Conservation (phyloP, 2,329 filamentous ascomycete genomes). For the Diaporthe sp. region DNA sequence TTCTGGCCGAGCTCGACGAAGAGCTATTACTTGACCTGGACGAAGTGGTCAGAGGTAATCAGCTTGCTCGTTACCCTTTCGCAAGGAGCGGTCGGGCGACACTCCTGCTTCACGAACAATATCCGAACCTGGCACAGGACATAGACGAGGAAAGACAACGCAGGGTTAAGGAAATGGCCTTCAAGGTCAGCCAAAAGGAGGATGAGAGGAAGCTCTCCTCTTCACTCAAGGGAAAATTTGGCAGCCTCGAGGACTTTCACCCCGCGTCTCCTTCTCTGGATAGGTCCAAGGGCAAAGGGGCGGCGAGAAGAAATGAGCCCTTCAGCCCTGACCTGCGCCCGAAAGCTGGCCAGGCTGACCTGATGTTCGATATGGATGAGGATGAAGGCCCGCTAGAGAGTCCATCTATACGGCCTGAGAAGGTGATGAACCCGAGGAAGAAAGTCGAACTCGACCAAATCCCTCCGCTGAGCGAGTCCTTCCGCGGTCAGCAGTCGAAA, state of each 20-base stretch:
- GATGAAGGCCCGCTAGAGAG: conserved; percentile 63
- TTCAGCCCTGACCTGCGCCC: conserved; percentile 78
- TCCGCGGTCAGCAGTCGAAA: conserved; percentile 57
- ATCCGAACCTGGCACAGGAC: conserved; percentile 74
- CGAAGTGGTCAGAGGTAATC: conserved; percentile 83
- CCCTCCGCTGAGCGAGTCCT: conserved; percentile 52
- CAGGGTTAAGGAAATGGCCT: conserved; percentile 82
- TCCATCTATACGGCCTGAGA: conserved; percentile 49
- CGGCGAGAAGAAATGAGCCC: conserved; percentile 64
- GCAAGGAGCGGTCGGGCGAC: conserved; percentile 83
- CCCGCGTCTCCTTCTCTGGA: conserved; percentile 59
- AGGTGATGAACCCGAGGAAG: conserved; percentile 39
- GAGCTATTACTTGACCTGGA: conserved; percentile 88
- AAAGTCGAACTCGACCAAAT: conserved; percentile 50
- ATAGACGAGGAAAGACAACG: conserved; percentile 78
- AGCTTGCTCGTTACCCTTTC: conserved; percentile 82
- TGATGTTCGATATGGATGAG: conserved; percentile 97
- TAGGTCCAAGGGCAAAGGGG: conserved; percentile 62
- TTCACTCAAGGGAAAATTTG: conserved; percentile 72
- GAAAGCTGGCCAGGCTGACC: conserved; percentile 78
- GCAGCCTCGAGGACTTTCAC: conserved; percentile 75
- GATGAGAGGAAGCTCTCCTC: conserved; percentile 74
- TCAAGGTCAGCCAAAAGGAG: conserved; percentile 73
- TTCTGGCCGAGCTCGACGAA: conserved; percentile 87
- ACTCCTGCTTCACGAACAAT: conserved; percentile 72